Evolutionary conservation across 2,329 filamentous ascomycete genomes (phyloP).

Genomic region (Parafenestella ontariensis): DNA sequence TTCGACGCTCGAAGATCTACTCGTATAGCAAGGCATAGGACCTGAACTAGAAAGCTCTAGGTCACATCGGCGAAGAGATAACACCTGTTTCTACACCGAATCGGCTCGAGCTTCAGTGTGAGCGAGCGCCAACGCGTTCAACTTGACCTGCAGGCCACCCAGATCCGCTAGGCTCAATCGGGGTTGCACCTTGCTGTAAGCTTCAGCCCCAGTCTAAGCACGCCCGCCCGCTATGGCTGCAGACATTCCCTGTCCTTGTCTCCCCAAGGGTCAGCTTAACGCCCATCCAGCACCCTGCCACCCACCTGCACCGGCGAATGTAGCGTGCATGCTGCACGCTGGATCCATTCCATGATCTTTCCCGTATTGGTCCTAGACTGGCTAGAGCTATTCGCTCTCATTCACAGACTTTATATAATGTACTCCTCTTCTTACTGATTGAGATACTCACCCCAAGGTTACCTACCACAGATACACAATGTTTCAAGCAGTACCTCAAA

Average conservation of each 20-base stretch:
- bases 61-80: background rate
- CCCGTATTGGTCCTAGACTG: constrained; percentile 22
- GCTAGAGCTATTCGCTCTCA: constrained; percentile 22
- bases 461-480: constrained; percentile 26
- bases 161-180: constrained; percentile 30
- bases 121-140: constrained; percentile 25
- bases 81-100: constrained; percentile 8
- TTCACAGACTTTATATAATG: constrained; percentile 41
- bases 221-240: constrained; percentile 36
- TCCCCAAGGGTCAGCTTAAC: constrained; percentile 41
- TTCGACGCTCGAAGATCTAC: background rate
- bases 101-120: constrained; percentile 23
- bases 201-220: constrained; percentile 45
- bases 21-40: background rate
- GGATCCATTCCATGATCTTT: constrained; percentile 33
- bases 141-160: constrained; percentile 27
- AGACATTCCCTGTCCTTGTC: constrained; percentile 35
- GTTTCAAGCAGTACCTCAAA: constrained; percentile 40
- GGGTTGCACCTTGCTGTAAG: constrained; percentile 37
- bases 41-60: background rate
- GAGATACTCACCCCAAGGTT: constrained; percentile 17
- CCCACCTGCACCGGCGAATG: constrained; percentile 31
- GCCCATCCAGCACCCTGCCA: constrained; percentile 35
- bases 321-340: constrained; percentile 28
- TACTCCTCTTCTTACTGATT: constrained; percentile 24